Conservation (phyloP, 192 early-diverging fungal species). For the Entomortierella beljakovae region DNA sequence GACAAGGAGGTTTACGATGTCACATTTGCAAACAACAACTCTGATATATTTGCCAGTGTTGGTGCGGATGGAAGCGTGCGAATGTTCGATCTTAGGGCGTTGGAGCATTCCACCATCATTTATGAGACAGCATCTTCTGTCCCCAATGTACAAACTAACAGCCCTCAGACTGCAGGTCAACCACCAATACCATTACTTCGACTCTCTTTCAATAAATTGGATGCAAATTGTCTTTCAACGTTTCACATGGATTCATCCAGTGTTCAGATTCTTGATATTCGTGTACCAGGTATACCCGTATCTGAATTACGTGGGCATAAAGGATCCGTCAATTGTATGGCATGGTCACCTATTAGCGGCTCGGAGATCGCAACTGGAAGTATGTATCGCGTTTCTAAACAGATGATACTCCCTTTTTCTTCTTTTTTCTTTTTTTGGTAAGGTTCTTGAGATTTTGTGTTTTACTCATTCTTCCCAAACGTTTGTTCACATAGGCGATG, state of each 20-base stretch:
- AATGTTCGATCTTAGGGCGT: slow-evolving; percentile 95
- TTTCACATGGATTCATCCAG: slow-evolving; percentile 86
- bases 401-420: background rate
- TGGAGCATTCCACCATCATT: slow-evolving; percentile 98
- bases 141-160: slow-evolving; percentile 29
- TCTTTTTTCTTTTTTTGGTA: background rate
- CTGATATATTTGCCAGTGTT: slow-evolving; percentile 95
- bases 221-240: slow-evolving; percentile 92
- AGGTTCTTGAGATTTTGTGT: no score
- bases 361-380: slow-evolving; percentile 89
- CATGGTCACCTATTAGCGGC: slow-evolving; percentile 88
- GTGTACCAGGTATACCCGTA: slow-evolving; percentile 89
- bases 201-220: slow-evolving; percentile 89
- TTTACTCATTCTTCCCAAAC: background rate
- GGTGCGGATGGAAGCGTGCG: slow-evolving; percentile 98
- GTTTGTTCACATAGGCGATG: slow-evolving; percentile 78
- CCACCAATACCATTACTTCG: slow-evolving; percentile 77
- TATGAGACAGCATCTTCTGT: slow-evolving; percentile 83
- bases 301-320: slow-evolving; percentile 85
- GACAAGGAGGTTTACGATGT: slow-evolving; percentile 99
- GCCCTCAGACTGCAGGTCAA: slow-evolving; percentile 33
- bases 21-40: slow-evolving; percentile 85
- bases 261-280: slow-evolving; percentile 93
- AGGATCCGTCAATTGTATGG: slow-evolving; percentile 82
- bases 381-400: no score